A percentile compares a stretch with the other conserved stretches of the same genome.
These are phyloP conservation scores for Sparassis latifolia DNA, from an alignment of 1,284 basidiomycete genomes.

Conservation along the genomic window DNA sequence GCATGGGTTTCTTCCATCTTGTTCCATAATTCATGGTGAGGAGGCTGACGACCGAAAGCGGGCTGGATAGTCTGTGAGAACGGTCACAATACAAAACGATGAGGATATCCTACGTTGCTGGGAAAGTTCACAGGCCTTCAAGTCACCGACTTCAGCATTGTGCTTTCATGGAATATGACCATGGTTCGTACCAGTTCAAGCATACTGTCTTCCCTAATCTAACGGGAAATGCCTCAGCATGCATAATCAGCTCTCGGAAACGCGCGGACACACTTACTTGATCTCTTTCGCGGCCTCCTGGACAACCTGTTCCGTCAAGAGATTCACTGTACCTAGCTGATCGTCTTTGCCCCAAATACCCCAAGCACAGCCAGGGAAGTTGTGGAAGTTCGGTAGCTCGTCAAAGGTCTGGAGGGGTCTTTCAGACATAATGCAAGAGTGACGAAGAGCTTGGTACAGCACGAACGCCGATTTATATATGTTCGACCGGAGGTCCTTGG, in stretches of 20 bases:
- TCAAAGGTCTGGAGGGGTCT: slow-evolving; percentile 48
- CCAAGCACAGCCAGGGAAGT: slow-evolving; percentile 64
- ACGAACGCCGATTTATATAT: too few relatives aligned
- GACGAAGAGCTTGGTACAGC: too few relatives aligned
- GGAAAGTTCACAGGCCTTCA: slow-evolving; percentile 64
- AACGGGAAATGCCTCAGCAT: not conserved
- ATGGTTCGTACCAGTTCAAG: slow-evolving; percentile 49
- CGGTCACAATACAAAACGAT: too few relatives aligned
- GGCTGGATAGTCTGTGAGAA: slow-evolving; percentile 32
- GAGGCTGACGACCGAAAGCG: slow-evolving; percentile 46
- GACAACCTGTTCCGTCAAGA: slow-evolving; percentile 61
- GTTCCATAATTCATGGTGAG: slow-evolving; percentile 34
- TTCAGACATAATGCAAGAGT: slow-evolving; percentile 2
- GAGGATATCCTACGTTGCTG: slow-evolving; percentile 36
- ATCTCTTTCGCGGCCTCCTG: slow-evolving; percentile 56
- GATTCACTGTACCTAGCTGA: slow-evolving; percentile 64
- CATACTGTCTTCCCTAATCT: slow-evolving; percentile 53
- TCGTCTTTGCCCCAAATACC: slow-evolving; percentile 65
- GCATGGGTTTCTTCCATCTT: slow-evolving; percentile 16
- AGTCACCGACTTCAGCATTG: not conserved
- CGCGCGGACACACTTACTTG: slow-evolving; percentile 33
- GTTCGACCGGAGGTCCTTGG: too few relatives aligned
- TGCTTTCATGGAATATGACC: too few relatives aligned
- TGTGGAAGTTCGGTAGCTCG: slow-evolving; percentile 52
- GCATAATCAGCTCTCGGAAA: not conserved